A percentile compares a stretch with the other conserved stretches of the same genome.
Conservation (phyloP, 306 rosid genomes). For the Macrotyloma uniflorum region DNA sequence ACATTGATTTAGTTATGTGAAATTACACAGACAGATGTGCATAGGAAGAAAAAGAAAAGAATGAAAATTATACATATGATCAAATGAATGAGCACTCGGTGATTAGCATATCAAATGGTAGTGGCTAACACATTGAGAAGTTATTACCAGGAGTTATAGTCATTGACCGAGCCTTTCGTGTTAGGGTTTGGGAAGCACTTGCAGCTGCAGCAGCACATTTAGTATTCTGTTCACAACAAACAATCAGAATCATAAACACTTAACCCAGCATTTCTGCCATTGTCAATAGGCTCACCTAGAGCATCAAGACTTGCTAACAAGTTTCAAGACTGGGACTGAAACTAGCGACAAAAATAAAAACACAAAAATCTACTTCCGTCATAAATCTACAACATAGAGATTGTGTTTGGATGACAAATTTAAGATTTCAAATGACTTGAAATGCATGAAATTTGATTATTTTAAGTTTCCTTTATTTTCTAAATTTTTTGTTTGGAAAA, state of each 20-base stretch:
- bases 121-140: background rate
- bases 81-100: conserved; percentile 12
- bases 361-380: background rate
- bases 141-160: conserved; percentile 72
- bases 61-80: conserved; percentile 9
- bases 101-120: background rate
- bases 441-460: background rate
- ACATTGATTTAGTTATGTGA: background rate
- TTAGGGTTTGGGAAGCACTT: conserved; percentile 66
- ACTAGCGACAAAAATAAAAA: conserved; percentile 1
- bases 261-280: background rate
- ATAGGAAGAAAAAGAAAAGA: background rate
- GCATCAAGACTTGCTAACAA: background rate
- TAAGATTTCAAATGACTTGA: background rate
- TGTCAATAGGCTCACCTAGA: background rate
- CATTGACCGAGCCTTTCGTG: conserved; percentile 56
- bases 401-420: background rate
- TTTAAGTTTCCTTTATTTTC: background rate
- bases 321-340: background rate
- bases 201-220: conserved; percentile 50
- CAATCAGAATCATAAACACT: conserved; percentile 31
- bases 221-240: conserved; percentile 57
- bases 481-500: background rate
- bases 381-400: background rate
- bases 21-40: background rate